Base-by-base conservation (phyloP, 2,329 filamentous ascomycete genomes). In the Rutstroemia sydowiana region DNA sequence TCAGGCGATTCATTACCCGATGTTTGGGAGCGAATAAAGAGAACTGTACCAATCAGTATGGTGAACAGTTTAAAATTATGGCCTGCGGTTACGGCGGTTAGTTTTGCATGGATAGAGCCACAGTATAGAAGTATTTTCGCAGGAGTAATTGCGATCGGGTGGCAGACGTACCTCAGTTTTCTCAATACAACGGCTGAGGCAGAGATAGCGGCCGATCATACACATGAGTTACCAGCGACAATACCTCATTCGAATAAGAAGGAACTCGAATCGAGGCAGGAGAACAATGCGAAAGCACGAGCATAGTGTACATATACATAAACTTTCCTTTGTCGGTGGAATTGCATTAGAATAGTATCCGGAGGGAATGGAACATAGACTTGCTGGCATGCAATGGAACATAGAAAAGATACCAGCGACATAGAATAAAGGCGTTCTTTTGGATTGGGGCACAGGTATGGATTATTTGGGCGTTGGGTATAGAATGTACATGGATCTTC, bases 101-200 rank as follows among this genome's bases (percentile, higher is more conserved):
- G 78, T 67, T 95, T 96, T 64, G 82, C 85, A n/a, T 93, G 88
- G 63, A 73, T 96, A 4, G 81, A 84, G 23, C 74, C 89, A 44
- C 82, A 92, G 64, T 92, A 88, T 68, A 75, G 91, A 46, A 87
- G 82, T 61, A 77, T 95, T 14, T 93, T 95, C 60, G 81, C 85
- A 0, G 88, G 87, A 1, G 71, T 85, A 6, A 78, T 95, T 58
- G 88, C 88, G 1, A 85, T 95, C 47, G 87, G 87, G 0, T 96
- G 91, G 91, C 91, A 95, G 76, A 90, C 88, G 1, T 96, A 95
- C 73, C 65, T 96, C 61, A 88, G 84, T 60, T 87, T 82, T 68
- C 69, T 95, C 63, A 95, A 95, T 63, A 77, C 85, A 62, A 73
- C 74, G 56, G 88, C 87, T 1, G 88, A 89, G 66, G 72, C 73